Conservation (phyloP, 2,329 filamentous ascomycete genomes). For the Onygena corvina region DNA sequence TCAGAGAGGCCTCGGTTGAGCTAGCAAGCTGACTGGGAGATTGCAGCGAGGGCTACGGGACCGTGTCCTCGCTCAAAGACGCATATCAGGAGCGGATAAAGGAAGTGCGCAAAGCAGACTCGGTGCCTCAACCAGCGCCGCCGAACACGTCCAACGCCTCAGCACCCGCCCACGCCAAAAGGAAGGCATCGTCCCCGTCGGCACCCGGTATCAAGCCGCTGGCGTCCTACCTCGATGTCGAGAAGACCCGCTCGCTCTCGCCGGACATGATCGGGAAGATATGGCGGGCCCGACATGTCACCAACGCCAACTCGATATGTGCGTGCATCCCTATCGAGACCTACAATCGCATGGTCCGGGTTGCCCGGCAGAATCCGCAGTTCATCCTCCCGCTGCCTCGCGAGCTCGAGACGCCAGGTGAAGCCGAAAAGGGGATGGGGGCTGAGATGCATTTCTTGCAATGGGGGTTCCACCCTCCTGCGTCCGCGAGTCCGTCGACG, state of each 20-base stretch:
- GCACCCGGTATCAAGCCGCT: conserved; percentile 50
- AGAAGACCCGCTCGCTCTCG: conserved; percentile 61
- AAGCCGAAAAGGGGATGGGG: conserved; percentile 22
- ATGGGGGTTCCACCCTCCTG: conserved; percentile 73
- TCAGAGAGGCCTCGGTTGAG: neutral
- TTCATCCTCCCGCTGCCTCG: conserved; percentile 77
- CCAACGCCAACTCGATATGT: conserved; percentile 63
- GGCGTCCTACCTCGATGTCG: conserved; percentile 61
- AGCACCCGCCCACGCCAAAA: conserved; percentile 21
- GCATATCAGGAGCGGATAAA: conserved; percentile 78
- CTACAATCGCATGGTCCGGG: conserved; percentile 59
- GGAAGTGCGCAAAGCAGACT: conserved; percentile 50
- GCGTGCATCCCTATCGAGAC: conserved; percentile 63
- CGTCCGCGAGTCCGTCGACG: conserved; percentile 29
- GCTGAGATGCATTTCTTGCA: conserved; percentile 94
- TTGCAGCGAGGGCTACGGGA: conserved; percentile 56
- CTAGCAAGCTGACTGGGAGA: neutral
- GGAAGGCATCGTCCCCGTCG: conserved; percentile 20
- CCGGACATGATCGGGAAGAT: conserved; percentile 71
- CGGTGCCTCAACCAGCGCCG: conserved; percentile 29
- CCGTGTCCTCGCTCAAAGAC: conserved; percentile 50
- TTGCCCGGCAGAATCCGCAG: conserved; percentile 64
- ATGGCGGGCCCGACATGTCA: conserved; percentile 79
- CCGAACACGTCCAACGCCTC: conserved; percentile 19
- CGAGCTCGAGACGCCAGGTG: conserved; percentile 24